Evolutionary conservation across 1,284 basidiomycete genomes (phyloP), one percentile per base, ranked within the genome.

Genomic region (Neonothopanus nambi): DNA sequence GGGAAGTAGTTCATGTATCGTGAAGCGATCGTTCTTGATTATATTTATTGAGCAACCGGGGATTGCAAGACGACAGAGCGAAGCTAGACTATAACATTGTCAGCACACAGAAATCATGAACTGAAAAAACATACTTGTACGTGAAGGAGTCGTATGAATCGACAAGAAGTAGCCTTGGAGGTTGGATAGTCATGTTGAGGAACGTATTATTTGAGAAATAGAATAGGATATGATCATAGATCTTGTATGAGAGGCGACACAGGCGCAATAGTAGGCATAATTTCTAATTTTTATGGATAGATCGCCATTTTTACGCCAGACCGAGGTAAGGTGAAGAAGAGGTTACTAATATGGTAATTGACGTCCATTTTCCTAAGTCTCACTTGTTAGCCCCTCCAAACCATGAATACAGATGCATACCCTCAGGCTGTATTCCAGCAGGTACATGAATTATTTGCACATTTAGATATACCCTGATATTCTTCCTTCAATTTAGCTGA

Each of bases 121-220:
- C 12, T 28, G 23, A 39, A 17, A 39, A 0, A n/a, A 76, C 85
- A 53, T 54, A 91, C 89, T 93, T 93, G 79, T 83, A 80, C 7
- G 90, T 89, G 70, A 93, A 93, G 0, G 90, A 92, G 67, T 93
- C 91, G 60, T 92, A 90, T 3, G 88, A 91, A 66, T 93, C 91
- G 37, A 93, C 77, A 42, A 93, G 73, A 30, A 93, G 74, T 37
- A 91, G 72, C 51, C 75, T 71, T 37, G 74, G 72, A 33, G 30
- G 9, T 48, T 69, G 65, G 48, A 69, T 55, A 46, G 69, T 69
- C 71, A 74, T 72, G 26, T 23, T 37, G 23, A 48, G 39, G 8
- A 42, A 35, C 20, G 23, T 15, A 37, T 33, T 42, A 48, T 48
- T 21, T 12, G 42, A 51, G 28, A 43, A 12, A 17, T 37, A 24